Evolutionary conservation across 805 yeast genomes (phyloP).

Genomic region (Candida sithepensis): DNA sequence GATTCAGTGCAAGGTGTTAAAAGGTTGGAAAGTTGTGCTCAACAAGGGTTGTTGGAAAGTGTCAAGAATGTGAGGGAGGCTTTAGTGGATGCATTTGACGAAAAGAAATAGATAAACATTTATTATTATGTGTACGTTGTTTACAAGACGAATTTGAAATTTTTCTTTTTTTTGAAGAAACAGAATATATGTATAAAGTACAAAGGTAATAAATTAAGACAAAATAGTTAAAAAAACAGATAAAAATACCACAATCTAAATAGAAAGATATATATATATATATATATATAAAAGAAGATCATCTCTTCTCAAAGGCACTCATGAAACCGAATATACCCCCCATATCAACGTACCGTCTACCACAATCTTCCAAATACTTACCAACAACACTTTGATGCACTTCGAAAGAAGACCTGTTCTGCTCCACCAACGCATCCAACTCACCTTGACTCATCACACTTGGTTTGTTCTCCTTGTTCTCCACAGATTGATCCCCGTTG

Average conservation of each 20-base stretch:
- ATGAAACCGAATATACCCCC: conserved; percentile 56
- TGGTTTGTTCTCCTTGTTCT: conserved; percentile 21
- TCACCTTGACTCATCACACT: conserved; percentile 43
- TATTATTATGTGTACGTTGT: no score
- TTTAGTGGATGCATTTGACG: neutral
- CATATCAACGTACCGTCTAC: conserved; percentile 87
- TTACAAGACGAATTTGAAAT: no score
- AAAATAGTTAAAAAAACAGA: neutral
- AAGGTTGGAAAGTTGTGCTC: conserved; percentile 2
- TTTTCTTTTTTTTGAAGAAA: neutral
- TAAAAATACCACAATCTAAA: neutral
- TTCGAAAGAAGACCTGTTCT: conserved; percentile 62
- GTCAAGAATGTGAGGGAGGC: conserved; percentile 2
- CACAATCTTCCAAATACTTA: conserved; percentile 75
- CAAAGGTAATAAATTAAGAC: neutral
- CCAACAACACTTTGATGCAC: conserved; percentile 55
- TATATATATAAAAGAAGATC: no score
- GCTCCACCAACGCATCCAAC: conserved; percentile 72
- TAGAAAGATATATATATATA: no score
- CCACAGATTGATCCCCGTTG: neutral
- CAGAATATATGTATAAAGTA: neutral
- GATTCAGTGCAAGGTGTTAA: conserved; percentile 1
- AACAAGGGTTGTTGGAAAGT: neutral
- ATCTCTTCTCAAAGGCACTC: conserved; percentile 16
- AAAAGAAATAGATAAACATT: neutral